Percentiles rank a stretch among this genome's conserved stretches.
Conservation (phyloP, 768 basidiomycete species). For the Trametes villosa region DNA sequence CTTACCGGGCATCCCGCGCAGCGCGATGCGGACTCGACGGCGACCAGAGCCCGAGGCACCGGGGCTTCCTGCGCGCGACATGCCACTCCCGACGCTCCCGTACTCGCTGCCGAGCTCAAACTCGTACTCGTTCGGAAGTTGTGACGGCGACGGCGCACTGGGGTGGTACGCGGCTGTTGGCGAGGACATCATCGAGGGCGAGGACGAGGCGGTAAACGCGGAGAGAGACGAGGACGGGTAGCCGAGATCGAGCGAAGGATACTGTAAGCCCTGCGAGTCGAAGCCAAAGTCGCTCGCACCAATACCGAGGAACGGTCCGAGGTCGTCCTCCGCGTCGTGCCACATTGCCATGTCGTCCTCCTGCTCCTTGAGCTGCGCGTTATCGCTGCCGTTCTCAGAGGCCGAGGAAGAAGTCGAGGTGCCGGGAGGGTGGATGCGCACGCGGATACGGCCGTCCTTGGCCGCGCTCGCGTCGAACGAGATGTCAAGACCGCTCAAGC, state of each 20-base stretch:
- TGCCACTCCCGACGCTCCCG: slow-evolving; percentile 20
- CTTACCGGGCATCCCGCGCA: slow-evolving; percentile 64
- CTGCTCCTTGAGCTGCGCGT: slow-evolving; percentile 26
- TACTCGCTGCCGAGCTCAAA: slow-evolving; percentile 25
- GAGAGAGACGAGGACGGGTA: slow-evolving; percentile 6
- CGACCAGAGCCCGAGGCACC: slow-evolving; percentile 33
- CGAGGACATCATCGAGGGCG: slow-evolving; percentile 15
- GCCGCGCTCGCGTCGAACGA: slow-evolving; percentile 70
- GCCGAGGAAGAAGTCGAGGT: slow-evolving; percentile 39
- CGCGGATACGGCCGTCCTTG: slow-evolving; percentile 73
- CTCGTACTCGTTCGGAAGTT: slow-evolving; percentile 19
- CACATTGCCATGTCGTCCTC: slow-evolving; percentile 38
- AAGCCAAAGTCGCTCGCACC: slow-evolving; percentile 37
- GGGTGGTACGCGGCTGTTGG: slow-evolving; percentile 21
- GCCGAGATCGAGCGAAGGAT: background rate
- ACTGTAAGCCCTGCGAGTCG: slow-evolving; percentile 10
- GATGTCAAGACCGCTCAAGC: slow-evolving; percentile 61
- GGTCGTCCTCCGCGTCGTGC: slow-evolving; percentile 35
- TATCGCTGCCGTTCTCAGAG: slow-evolving; percentile 38
- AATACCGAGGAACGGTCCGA: slow-evolving; percentile 65
- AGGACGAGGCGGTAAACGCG: slow-evolving; percentile 16
- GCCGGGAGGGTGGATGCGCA: slow-evolving; percentile 63
- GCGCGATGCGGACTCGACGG: slow-evolving; percentile 66
- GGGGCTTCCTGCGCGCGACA: slow-evolving; percentile 28
- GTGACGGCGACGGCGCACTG: slow-evolving; percentile 19